Evolutionary conservation across 2,329 filamentous ascomycete species (phyloP).

Genomic region (Chaetoscypha palmicola): DNA sequence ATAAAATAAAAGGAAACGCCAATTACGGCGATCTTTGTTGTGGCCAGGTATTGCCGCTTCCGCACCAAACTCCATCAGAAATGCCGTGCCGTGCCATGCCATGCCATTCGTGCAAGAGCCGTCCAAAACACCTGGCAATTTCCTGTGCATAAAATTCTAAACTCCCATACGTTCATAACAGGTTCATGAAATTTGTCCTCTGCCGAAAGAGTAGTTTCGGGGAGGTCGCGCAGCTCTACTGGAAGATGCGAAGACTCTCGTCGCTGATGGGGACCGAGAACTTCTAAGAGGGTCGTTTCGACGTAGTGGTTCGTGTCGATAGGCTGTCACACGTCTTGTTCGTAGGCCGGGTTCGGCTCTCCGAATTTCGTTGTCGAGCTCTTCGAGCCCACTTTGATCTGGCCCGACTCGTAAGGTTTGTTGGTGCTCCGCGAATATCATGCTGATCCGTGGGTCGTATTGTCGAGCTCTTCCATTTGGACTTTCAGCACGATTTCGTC

Average conservation of each 20-base stretch:
- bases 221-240: constrained; percentile 16
- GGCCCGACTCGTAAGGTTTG: constrained; percentile 16
- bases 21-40: no score
- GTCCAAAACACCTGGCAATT: no score
- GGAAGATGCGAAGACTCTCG: constrained; percentile 20
- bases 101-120: no score
- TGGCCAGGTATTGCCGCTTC: no score
- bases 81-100: no score
- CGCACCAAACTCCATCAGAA: no score
- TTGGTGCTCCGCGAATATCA: constrained; percentile 29
- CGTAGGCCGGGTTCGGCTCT: constrained; percentile 18
- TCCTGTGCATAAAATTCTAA: no score
- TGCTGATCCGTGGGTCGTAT: constrained; percentile 28
- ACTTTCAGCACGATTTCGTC: constrained; percentile 13
- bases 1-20: no score
- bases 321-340: constrained; percentile 19
- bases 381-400: constrained; percentile 14
- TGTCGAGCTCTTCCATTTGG: constrained; percentile 17
- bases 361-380: constrained; percentile 11
- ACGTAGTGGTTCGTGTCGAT: constrained; percentile 17
- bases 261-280: constrained; percentile 24
- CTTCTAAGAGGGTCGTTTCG: constrained; percentile 21
- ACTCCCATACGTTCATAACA: not conserved
- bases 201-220: constrained; percentile 15
- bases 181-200: not conserved